phyloP scores from a whole-genome alignment of 345 rosid species.

The Murraya koenigii region DNA sequence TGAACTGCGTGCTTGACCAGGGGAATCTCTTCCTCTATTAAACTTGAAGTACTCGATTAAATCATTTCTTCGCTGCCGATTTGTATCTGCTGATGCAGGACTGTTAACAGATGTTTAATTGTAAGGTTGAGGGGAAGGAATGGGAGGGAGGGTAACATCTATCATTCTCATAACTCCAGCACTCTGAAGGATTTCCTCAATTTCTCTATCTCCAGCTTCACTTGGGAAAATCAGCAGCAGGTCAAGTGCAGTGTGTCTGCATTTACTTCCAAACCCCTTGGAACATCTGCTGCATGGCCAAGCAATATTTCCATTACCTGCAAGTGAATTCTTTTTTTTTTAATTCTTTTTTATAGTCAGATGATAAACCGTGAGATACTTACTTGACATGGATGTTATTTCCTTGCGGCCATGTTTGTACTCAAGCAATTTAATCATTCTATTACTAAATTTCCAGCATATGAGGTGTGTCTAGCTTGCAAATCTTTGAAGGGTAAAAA shows the following conservation, averaged over 20 bases:
- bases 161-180: conserved; percentile 39
- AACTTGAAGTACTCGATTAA: conserved; percentile 49
- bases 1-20: conserved; percentile 30
- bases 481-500: background rate
- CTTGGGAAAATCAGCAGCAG: conserved; percentile 48
- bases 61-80: conserved; percentile 17
- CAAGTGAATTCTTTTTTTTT: background rate
- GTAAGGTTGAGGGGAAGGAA: background rate
- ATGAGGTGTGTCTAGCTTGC: background rate
- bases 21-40: conserved; percentile 51
- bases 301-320: conserved; percentile 48
- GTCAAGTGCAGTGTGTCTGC: conserved; percentile 46
- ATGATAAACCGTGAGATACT: background rate
- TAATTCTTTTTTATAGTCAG: background rate
- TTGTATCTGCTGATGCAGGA: conserved; percentile 20
- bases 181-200: conserved; percentile 32
- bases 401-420: background rate
- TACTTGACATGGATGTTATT: background rate
- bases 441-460: background rate
- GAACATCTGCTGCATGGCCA: conserved; percentile 19
- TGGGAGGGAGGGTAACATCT: conserved; percentile 13
- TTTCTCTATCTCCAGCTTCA: conserved; percentile 61
- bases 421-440: background rate
- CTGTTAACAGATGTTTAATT: background rate
- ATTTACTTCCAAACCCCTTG: conserved; percentile 36